A percentile compares a stretch with the other conserved stretches of the same genome.
Conservation (phyloP, 2,329 filamentous ascomycete genomes). For the Aureobasidium melanogenum region DNA sequence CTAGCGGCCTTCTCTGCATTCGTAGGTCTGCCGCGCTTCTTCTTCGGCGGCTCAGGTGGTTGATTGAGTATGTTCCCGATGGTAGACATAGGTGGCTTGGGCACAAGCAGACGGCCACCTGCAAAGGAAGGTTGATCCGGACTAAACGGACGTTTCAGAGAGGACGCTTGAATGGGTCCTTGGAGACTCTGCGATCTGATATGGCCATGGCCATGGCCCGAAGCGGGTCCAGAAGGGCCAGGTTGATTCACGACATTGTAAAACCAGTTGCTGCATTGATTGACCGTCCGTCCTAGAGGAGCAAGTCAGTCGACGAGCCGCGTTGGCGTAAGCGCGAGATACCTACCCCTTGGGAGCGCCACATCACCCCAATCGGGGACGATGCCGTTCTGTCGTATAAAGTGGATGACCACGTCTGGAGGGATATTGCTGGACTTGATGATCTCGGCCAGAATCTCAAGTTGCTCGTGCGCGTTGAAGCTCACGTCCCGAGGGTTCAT, state of each 20-base stretch:
- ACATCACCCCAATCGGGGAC: conserved; percentile 42
- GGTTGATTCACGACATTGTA: conserved; percentile 10
- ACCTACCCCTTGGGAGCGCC: conserved; percentile 41
- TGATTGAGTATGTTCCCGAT: conserved; percentile 4
- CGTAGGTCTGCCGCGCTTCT: conserved; percentile 40
- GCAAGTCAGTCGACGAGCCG: neutral
- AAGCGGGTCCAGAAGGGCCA: neutral
- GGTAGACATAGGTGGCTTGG: conserved; percentile 26
- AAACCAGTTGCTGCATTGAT: conserved; percentile 24
- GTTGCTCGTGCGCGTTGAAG: conserved; percentile 18
- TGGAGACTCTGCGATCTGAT: conserved; percentile 13
- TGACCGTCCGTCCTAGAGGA: conserved; percentile 26
- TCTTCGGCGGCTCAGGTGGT: conserved; percentile 25
- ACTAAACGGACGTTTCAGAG: conserved; percentile 21
- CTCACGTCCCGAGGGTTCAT: conserved; percentile 10
- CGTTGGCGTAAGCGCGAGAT: conserved; percentile 1
- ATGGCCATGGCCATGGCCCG: neutral
- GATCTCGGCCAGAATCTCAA: conserved; percentile 42
- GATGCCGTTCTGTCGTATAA: conserved; percentile 35
- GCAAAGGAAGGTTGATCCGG: conserved; percentile 20
- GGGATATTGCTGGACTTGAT: conserved; percentile 39
- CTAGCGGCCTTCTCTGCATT: conserved; percentile 39
- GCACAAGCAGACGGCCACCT: conserved; percentile 36
- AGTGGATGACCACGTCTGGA: conserved; percentile 33
- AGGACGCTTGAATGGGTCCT: neutral